Conservation (phyloP, 345 rosid genomes). For the Dimocarpus longan region DNA sequence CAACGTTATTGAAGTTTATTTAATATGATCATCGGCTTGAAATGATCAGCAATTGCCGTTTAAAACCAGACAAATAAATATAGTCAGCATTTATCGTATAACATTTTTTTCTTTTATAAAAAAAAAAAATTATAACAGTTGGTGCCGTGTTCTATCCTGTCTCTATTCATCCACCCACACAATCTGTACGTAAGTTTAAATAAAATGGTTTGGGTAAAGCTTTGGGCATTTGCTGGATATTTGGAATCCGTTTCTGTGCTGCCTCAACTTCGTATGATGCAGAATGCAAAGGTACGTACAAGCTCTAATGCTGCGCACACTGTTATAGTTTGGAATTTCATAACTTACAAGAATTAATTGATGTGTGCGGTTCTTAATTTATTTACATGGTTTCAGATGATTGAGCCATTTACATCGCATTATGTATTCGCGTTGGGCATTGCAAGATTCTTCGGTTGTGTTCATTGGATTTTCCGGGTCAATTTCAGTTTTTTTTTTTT, state of each 20-base stretch:
- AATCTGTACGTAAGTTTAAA: neutral
- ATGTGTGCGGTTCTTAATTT: neutral
- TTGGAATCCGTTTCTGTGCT: constrained; percentile 74
- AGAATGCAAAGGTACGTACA: constrained; percentile 65
- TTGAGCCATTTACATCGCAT: constrained; percentile 83
- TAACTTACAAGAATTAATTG: neutral
- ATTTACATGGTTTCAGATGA: constrained; percentile 49
- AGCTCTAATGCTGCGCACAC: neutral
- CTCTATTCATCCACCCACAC: constrained; percentile 54
- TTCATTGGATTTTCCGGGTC: constrained; percentile 85
- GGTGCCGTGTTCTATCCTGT: constrained; percentile 59
- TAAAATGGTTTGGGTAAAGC: constrained; percentile 21
- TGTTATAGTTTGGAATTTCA: neutral
- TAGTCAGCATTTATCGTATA: too few relatives aligned
- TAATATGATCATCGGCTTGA: neutral
- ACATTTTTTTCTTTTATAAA: too few relatives aligned
- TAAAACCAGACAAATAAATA: neutral
- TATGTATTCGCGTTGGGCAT: constrained; percentile 84
- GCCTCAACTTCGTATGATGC: constrained; percentile 92
- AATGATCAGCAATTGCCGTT: neutral
- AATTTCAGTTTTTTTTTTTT: neutral
- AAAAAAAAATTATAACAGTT: constrained; percentile 35
- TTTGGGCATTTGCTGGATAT: constrained; percentile 72
- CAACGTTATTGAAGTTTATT: neutral
- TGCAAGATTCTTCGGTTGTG: constrained; percentile 72